Percentiles rank a stretch among this genome's conserved stretches.
Evolutionary conservation across 176 grass and related monocot species (phyloP).

Genomic region (Cocos nucifera): DNA sequence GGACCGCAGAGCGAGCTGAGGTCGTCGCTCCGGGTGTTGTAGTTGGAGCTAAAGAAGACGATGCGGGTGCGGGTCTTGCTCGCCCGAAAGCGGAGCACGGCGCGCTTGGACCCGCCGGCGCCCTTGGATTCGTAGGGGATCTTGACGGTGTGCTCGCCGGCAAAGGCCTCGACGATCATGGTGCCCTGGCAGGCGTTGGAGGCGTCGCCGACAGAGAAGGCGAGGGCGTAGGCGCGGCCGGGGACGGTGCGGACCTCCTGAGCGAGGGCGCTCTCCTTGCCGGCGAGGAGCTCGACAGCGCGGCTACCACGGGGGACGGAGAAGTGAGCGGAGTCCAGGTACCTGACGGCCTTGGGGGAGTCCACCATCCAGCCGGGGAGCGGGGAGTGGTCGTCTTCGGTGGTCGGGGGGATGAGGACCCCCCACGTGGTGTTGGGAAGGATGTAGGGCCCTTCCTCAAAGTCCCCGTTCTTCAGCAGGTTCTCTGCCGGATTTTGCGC

Average conservation of each 20-base stretch:
- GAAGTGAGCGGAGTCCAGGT: conserved; percentile 64
- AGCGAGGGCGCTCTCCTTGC: conserved; percentile 61
- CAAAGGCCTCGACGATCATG: conserved; percentile 73
- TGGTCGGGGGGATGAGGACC: conserved; percentile 52
- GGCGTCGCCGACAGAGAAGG: conserved; percentile 72
- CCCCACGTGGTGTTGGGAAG: conserved; percentile 71
- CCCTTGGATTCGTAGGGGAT: conserved; percentile 60
- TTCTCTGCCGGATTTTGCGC: conserved; percentile 30
- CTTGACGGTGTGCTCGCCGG: conserved; percentile 38
- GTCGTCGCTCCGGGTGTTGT: conserved; percentile 70
- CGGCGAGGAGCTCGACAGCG: conserved; percentile 78
- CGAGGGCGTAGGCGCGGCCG: conserved; percentile 42
- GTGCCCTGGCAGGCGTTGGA: conserved; percentile 53
- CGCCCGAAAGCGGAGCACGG: conserved; percentile 53
- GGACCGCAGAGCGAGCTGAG: conserved; percentile 87
- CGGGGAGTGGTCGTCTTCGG: conserved; percentile 68
- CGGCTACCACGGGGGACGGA: conserved; percentile 47
- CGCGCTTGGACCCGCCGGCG: conserved; percentile 44
- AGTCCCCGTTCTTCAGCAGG: conserved; percentile 75
- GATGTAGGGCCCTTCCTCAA: conserved; percentile 87
- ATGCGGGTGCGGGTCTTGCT: conserved; percentile 39
- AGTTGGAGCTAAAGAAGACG: conserved; percentile 77
- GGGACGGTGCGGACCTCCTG: conserved; percentile 67
- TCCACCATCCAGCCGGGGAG: conserved; percentile 84
- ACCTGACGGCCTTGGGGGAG: conserved; percentile 77